Percentiles rank a stretch among this genome's conserved stretches.
phyloP scores from a whole-genome alignment of 1,284 basidiomycete genomes.

The Moesziomyces antarcticus region DNA sequence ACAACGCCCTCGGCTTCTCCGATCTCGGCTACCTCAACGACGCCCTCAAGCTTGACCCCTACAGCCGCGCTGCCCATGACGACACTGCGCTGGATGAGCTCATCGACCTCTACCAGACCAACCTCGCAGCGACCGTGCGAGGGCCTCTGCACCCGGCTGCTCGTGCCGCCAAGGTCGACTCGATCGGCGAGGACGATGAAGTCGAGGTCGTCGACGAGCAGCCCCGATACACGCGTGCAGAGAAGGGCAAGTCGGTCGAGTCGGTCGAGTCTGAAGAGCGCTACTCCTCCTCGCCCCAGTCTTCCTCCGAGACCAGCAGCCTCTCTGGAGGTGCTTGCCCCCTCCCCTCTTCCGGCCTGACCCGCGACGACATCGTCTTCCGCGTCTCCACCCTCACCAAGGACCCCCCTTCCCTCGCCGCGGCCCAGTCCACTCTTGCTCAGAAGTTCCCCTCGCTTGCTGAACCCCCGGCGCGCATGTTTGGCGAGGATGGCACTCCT shows the following conservation, averaged over 20 bases:
- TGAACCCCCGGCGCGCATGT: constrained; percentile 50
- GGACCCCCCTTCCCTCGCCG: constrained; percentile 15
- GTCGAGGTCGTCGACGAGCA: constrained; percentile 38
- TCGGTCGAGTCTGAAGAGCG: constrained; percentile 18
- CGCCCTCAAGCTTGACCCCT: constrained; percentile 31
- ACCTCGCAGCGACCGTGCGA: constrained; percentile 11
- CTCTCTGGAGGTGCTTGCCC: constrained; percentile 17
- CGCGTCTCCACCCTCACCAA: constrained; percentile 19
- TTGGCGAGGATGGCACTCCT: constrained; percentile 44
- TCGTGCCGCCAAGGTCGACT: constrained; percentile 21
- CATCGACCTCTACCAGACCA: constrained; percentile 31
- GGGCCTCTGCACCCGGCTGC: constrained; percentile 5
- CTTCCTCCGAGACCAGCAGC: constrained; percentile 20
- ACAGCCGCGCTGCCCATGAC: constrained; percentile 8
- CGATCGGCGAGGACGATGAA: constrained; percentile 34
- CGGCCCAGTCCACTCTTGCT: constrained; percentile 26
- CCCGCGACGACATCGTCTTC: constrained; percentile 40
- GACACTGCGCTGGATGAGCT: constrained; percentile 30
- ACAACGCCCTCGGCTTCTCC: constrained; percentile 13
- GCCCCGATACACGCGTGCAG: constrained; percentile 33
- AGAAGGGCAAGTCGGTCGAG: constrained; percentile 44
- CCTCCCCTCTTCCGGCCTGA: constrained; percentile 26
- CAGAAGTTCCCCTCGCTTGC: constrained; percentile 37
- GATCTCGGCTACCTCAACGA: constrained; percentile 35
- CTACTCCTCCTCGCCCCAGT: constrained; percentile 10